Evolutionary conservation across 805 yeast species (phyloP).

Genomic region (Wickerhamomyces silvicola): DNA sequence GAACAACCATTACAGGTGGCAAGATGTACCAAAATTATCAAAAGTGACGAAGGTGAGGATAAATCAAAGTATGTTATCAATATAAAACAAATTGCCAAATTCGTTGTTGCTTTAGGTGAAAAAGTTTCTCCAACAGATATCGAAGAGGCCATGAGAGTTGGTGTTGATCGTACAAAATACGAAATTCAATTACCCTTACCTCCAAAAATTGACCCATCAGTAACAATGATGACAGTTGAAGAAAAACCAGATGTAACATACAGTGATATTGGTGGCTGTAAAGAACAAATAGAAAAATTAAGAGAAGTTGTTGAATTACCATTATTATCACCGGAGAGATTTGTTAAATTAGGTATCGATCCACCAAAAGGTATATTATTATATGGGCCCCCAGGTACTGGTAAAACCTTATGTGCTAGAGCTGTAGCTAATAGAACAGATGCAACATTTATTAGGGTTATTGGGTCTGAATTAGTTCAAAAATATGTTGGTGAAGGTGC

Average conservation of each 20-base stretch:
- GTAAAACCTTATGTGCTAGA: conserved; percentile 96
- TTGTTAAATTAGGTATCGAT: conserved; percentile 93
- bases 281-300: conserved; percentile 94
- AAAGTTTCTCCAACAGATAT: conserved; percentile 97
- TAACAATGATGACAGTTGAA: conserved; percentile 99
- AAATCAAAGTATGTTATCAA: conserved; percentile 92
- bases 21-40: conserved; percentile 94
- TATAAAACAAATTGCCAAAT: conserved; percentile 96
- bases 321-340: conserved; percentile 89
- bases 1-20: conserved; percentile 98
- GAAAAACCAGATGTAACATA: conserved; percentile 99
- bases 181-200: conserved; percentile 97
- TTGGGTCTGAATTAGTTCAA: conserved; percentile 97
- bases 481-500: conserved; percentile 99
- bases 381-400: conserved; percentile 99
- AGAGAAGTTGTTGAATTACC: conserved; percentile 97
- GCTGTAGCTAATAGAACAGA: conserved; percentile 99
- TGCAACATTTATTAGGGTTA: conserved; percentile 96
- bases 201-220: conserved; percentile 95
- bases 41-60: conserved; percentile 57
- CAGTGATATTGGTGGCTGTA: conserved; percentile 97
- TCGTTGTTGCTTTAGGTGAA: conserved; percentile 94
- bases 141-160: conserved; percentile 99
- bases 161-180: conserved; percentile 95
- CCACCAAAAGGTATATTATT: conserved; percentile 97